phyloP scores from a whole-genome alignment of 176 grass and related monocot genomes.

The Guadua angustifolia region DNA sequence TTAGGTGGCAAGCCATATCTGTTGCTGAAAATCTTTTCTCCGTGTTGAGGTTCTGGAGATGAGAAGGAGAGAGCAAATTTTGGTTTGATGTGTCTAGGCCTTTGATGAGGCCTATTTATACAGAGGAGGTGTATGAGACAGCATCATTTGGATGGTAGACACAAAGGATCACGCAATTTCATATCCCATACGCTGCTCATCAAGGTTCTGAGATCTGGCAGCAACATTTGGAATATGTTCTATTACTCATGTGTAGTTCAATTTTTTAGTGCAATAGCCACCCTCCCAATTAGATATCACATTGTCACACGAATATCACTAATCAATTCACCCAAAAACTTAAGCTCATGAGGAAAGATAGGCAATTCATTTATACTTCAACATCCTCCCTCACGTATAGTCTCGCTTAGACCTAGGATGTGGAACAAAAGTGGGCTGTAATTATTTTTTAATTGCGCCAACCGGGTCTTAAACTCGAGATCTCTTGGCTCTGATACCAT shows the following conservation, averaged over 20 bases:
- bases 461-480: too few relatives aligned
- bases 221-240: not conserved
- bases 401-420: too few relatives aligned
- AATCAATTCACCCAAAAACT: too few relatives aligned
- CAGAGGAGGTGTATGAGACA: not conserved
- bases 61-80: constrained; percentile 2
- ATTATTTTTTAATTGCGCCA: too few relatives aligned
- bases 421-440: too few relatives aligned
- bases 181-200: not conserved
- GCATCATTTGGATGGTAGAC: constrained; percentile 24
- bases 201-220: not conserved
- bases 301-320: too few relatives aligned
- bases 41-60: constrained; percentile 2
- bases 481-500: too few relatives aligned
- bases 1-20: constrained; percentile 33
- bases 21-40: not conserved
- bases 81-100: constrained; percentile 17
- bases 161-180: not conserved
- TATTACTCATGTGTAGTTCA: not conserved
- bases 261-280: not conserved
- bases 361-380: too few relatives aligned
- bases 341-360: too few relatives aligned
- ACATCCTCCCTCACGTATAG: too few relatives aligned
- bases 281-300: not conserved
- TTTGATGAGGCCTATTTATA: constrained; percentile 24